A percentile compares a stretch with the other conserved stretches of the same genome.
These are phyloP conservation scores for Pseudohyphozyma bogoriensis DNA, from an alignment of 768 basidiomycete species.

Conservation along the genomic window DNA sequence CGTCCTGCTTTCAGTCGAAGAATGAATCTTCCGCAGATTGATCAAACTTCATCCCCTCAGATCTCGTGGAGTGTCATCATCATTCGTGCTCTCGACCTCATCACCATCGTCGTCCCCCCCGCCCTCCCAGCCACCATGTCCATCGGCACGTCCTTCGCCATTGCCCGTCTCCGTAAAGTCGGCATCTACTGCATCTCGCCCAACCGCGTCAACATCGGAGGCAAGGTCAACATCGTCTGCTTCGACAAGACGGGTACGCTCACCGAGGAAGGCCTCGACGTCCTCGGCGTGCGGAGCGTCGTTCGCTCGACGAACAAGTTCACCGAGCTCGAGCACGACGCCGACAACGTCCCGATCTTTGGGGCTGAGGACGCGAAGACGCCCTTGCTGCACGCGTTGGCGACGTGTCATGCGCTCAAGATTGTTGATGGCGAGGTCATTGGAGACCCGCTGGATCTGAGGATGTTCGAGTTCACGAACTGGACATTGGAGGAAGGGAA, in stretches of 20 bases:
- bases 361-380: constrained; percentile 56
- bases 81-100: constrained; percentile 81
- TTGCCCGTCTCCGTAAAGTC: constrained; percentile 68
- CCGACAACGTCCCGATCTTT: constrained; percentile 66
- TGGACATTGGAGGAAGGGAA: constrained; percentile 94
- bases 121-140: constrained; percentile 93
- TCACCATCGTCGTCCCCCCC: constrained; percentile 95
- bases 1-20: constrained; percentile 32
- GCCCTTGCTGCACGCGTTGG: constrained; percentile 78
- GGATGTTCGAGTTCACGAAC: constrained; percentile 95
- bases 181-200: constrained; percentile 96
- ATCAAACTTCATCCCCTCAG: constrained; percentile 41
- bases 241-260: constrained; percentile 99
- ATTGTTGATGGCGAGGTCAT: constrained; percentile 76
- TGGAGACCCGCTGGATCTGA: constrained; percentile 89
- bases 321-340: constrained; percentile 77
- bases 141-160: constrained; percentile 92
- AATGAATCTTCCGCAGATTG: not conserved
- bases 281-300: constrained; percentile 79
- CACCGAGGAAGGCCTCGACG: constrained; percentile 95
- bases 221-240: constrained; percentile 92
- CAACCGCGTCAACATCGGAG: constrained; percentile 84
- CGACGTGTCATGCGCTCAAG: constrained; percentile 93
- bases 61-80: constrained; percentile 82
- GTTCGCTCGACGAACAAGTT: constrained; percentile 65